A percentile compares a stretch with the other conserved stretches of the same genome.
Evolutionary conservation across 2,329 filamentous ascomycete genomes (phyloP).

Genomic region (Ascosphaera apis): DNA sequence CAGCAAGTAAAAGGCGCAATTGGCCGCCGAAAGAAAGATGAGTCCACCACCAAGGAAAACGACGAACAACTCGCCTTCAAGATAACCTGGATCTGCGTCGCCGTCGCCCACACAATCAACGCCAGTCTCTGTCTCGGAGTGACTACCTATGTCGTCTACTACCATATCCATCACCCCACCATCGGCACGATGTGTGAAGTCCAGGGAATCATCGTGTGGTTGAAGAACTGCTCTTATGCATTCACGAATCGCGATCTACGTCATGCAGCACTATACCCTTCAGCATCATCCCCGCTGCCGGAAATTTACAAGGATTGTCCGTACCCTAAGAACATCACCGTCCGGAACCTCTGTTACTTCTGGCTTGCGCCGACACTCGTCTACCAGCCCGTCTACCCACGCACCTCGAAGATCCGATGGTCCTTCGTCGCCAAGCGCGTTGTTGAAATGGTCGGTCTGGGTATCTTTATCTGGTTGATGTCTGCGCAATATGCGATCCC

Average conservation of each 20-base stretch:
- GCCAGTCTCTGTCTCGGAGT: constrained; percentile 58
- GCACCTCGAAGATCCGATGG: constrained; percentile 63
- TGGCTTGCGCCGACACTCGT: constrained; percentile 95
- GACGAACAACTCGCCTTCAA: constrained; percentile 41
- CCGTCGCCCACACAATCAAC: constrained; percentile 62
- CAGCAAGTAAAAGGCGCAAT: constrained; percentile 50
- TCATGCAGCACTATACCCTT: constrained; percentile 67
- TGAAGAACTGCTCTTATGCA: constrained; percentile 89
- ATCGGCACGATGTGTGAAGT: constrained; percentile 80
- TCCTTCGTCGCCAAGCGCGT: constrained; percentile 65
- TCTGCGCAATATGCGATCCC: constrained; percentile 88
- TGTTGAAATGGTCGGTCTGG: constrained; percentile 51
- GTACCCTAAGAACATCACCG: constrained; percentile 77
- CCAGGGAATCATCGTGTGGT: constrained; percentile 84
- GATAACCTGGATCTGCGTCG: constrained; percentile 56
- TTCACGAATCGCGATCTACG: constrained; percentile 91
- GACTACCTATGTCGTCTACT: constrained; percentile 66
- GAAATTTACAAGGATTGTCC: constrained; percentile 63
- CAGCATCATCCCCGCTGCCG: constrained; percentile 44
- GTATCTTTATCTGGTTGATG: constrained; percentile 84
- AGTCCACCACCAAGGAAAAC: constrained; percentile 30
- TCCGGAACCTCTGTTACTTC: constrained; percentile 76
- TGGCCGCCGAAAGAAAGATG: constrained; percentile 30
- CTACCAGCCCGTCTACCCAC: constrained; percentile 91
- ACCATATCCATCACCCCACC: constrained; percentile 71